Evolutionary conservation across 139 green algal species (phyloP).

Genomic region (Chlamydomonas sphaeroides): DNA sequence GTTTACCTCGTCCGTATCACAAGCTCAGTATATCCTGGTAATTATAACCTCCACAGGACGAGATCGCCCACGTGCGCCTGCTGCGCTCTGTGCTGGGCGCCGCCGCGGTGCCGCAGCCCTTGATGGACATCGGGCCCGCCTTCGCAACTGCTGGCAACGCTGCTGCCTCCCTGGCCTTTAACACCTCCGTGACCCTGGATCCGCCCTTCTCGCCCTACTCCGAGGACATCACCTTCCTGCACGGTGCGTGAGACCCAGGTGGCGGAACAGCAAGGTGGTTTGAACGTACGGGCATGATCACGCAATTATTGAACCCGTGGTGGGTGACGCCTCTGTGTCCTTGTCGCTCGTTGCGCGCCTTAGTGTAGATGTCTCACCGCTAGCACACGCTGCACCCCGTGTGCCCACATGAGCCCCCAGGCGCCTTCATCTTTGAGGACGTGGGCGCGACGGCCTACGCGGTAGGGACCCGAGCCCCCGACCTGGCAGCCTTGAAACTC

Average conservation of each 20-base stretch:
- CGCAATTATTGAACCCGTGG: no score
- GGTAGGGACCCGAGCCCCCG: background rate
- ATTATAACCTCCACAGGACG: conserved; percentile 32
- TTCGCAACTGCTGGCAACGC: conserved; percentile 59
- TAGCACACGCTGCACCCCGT: no score
- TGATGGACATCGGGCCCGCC: conserved; percentile 45
- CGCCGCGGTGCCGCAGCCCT: conserved; percentile 18
- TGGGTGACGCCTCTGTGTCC: no score
- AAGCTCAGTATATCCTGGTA: no score
- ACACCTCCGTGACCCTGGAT: conserved; percentile 44
- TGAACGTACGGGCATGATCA: no score
- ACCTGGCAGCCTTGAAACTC: no score
- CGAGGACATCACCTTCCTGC: conserved; percentile 64
- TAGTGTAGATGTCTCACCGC: no score
- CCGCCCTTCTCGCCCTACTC: conserved; percentile 59
- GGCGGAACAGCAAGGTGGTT: no score
- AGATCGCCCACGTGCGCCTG: conserved; percentile 61
- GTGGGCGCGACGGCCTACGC: conserved; percentile 53
- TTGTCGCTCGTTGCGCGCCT: no score
- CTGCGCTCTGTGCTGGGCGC: conserved; percentile 41
- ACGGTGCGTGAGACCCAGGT: no score
- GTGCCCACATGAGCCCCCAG: no score
- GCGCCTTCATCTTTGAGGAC: conserved; percentile 73
- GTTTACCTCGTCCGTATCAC: no score
- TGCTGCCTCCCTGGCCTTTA: conserved; percentile 55